A percentile compares a stretch with the other conserved stretches of the same genome.
phyloP scores from a whole-genome alignment of 2,329 filamentous ascomycete genomes.

The Colletotrichum viniferum region DNA sequence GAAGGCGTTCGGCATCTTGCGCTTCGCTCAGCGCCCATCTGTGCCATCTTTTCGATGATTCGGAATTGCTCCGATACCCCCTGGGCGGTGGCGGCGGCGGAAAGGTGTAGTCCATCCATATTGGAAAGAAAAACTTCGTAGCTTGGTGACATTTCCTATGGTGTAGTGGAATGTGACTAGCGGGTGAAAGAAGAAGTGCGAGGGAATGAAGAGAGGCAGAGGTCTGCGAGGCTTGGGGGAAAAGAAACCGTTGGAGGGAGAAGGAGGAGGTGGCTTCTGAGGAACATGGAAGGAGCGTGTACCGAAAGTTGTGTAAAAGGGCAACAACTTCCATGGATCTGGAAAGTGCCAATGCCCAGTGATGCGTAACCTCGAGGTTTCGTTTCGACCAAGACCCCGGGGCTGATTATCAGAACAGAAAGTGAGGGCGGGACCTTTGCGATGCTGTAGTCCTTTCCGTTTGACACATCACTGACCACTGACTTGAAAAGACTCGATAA shows the following conservation, averaged over 20 bases:
- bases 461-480: neutral
- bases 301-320: neutral
- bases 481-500: neutral
- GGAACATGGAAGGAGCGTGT: neutral
- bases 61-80: neutral
- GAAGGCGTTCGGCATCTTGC: too few relatives aligned
- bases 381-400: neutral
- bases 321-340: neutral
- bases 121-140: neutral
- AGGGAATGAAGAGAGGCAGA: neutral
- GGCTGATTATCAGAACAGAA: neutral
- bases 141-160: neutral
- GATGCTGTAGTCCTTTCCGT: neutral
- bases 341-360: neutral
- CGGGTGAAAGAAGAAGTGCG: neutral
- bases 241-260: neutral
- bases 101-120: neutral
- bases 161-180: neutral
- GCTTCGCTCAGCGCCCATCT: too few relatives aligned
- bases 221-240: neutral
- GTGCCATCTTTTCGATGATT: neutral
- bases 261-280: neutral
- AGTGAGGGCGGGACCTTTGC: neutral
- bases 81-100: too few relatives aligned
- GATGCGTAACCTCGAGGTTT: neutral